Evolutionary conservation across 352 stramenopile species (phyloP).

Genomic region (Phytophthora macrochlamydospora): DNA sequence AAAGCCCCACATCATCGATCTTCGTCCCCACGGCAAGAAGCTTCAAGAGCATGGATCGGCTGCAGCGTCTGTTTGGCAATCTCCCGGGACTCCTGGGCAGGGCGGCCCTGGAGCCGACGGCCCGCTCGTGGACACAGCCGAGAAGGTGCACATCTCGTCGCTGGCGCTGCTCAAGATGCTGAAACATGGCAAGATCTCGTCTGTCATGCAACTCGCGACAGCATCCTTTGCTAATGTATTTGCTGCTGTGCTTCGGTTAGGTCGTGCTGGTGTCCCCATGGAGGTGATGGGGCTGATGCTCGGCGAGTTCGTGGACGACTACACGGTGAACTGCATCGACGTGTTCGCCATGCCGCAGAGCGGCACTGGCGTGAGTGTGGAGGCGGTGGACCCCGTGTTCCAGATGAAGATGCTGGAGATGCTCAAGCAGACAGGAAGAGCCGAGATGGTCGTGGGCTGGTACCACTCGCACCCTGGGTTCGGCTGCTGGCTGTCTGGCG

Average conservation of each 20-base stretch:
- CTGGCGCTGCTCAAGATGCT: constrained; percentile 99
- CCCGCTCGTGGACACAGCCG: constrained; percentile 95
- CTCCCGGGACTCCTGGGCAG: constrained; percentile 72
- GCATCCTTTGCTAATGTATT: constrained; percentile 16
- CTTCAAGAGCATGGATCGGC: constrained; percentile 63
- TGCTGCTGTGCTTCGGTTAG: constrained; percentile 26
- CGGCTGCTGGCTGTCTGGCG: constrained; percentile 98
- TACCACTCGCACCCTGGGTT: constrained; percentile 99
- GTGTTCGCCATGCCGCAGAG: constrained; percentile 99
- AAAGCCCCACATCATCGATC: no score
- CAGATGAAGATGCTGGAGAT: constrained; percentile 99
- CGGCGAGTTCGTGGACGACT: constrained; percentile 99
- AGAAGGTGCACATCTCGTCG: constrained; percentile 99
- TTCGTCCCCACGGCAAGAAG: no score
- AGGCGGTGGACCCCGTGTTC: constrained; percentile 99
- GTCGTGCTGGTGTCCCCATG: constrained; percentile 98
- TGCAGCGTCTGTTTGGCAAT: constrained; percentile 88
- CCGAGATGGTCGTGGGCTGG: constrained; percentile 97
- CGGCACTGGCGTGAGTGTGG: constrained; percentile 94
- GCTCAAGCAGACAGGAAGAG: constrained; percentile 98
- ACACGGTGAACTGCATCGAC: constrained; percentile 99
- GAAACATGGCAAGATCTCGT: constrained; percentile 92
- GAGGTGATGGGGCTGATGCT: constrained; percentile 99
- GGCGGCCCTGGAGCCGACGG: constrained; percentile 83
- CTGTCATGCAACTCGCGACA: neutral